Percentiles rank a stretch among this genome's conserved stretches.
These are phyloP conservation scores for Eucalyptus erythrocorys DNA, from an alignment of 345 rosid genomes.

Conservation along the genomic window DNA sequence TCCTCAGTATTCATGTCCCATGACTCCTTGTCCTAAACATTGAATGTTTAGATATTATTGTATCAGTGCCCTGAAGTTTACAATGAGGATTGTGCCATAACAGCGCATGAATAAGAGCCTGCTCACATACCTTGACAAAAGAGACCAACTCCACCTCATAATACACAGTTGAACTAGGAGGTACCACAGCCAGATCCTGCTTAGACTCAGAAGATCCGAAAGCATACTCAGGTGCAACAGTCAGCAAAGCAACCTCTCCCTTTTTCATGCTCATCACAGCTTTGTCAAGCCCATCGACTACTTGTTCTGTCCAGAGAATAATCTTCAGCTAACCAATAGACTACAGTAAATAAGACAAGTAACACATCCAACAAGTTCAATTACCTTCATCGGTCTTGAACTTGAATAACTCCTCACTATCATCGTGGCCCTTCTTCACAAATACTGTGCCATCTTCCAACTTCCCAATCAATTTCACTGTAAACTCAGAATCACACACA, in stretches of 20 bases:
- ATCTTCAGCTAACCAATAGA: neutral
- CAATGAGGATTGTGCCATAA: neutral
- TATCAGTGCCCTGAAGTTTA: neutral
- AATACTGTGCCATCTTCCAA: conserved; percentile 73
- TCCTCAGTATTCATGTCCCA: conserved; percentile 94
- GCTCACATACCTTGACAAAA: conserved; percentile 43
- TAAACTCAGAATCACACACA: neutral
- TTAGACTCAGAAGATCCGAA: conserved; percentile 60
- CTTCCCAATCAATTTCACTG: conserved; percentile 88
- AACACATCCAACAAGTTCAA: neutral
- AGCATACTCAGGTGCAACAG: conserved; percentile 73
- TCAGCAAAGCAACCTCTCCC: conserved; percentile 70
- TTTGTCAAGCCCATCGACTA: conserved; percentile 84
- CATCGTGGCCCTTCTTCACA: conserved; percentile 63
- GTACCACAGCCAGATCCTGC: conserved; percentile 70
- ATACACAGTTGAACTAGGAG: conserved; percentile 55
- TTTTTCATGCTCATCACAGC: conserved; percentile 79
- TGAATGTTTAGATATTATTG: neutral
- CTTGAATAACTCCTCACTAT: conserved; percentile 55
- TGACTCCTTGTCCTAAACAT: conserved; percentile 70
- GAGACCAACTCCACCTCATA: conserved; percentile 77
- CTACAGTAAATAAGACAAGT: neutral
- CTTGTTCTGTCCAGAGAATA: conserved; percentile 51
- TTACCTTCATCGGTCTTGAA: conserved; percentile 88
- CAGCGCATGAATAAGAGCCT: neutral